Conservation (phyloP, 345 rosid species). For the Gossypium raimondii region DNA sequence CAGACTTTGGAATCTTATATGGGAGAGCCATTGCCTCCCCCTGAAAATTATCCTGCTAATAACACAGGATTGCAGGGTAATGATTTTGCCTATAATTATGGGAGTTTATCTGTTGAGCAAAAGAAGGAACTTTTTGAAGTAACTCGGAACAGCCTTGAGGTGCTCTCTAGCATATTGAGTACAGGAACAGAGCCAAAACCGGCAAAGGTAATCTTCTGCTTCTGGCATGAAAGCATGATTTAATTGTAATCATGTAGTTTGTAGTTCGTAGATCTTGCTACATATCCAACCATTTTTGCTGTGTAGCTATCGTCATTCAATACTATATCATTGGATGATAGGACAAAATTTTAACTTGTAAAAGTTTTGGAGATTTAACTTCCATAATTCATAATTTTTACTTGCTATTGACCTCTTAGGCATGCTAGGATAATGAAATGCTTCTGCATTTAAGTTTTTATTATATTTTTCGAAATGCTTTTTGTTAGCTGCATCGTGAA, state of each 20-base stretch:
- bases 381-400: background rate
- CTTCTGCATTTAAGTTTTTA: no score
- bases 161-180: slow-evolving; percentile 70
- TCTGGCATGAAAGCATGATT: background rate
- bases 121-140: slow-evolving; percentile 60
- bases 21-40: slow-evolving; percentile 51
- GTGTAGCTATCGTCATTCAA: background rate
- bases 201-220: slow-evolving; percentile 37
- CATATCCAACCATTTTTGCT: background rate
- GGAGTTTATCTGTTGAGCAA: slow-evolving; percentile 46
- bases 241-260: background rate
- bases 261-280: background rate
- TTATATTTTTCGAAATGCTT: no score
- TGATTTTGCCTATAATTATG: slow-evolving; percentile 32
- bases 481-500: background rate
- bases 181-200: slow-evolving; percentile 49
- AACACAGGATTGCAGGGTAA: slow-evolving; percentile 29
- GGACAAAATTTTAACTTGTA: background rate
- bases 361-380: no score
- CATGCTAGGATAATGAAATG: no score
- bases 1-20: slow-evolving; percentile 51
- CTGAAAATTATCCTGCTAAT: slow-evolving; percentile 51
- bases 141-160: slow-evolving; percentile 66
- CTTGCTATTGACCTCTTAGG: no score
- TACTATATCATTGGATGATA: background rate